Base-by-base conservation (phyloP, 306 rosid species). In the Sicyos baderoa region DNA sequence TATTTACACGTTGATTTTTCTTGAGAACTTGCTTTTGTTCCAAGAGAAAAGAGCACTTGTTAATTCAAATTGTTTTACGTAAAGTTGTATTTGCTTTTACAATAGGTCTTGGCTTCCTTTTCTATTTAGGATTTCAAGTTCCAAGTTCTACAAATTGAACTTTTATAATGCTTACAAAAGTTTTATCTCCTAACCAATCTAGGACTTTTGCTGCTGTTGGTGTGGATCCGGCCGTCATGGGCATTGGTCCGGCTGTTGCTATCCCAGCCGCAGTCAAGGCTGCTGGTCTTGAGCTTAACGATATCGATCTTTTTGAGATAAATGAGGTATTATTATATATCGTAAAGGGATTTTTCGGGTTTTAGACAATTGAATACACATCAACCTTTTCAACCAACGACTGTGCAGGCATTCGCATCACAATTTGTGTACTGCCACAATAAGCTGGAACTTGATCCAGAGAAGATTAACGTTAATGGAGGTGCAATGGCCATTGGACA, bases 141-240 rank as follows among this genome's bases (percentile, higher is more conserved):
- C 70, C 70, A 40, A 40, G 70, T 3, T 5, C 6, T 59, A 15
- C 3, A 12, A 7, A 29, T 14, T 6, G 45, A 25, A 14, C 45
- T 23, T 25, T 27, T 45, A 13, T 17, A 21, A 22, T 45, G 35
- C 35, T 29, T 29, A 29, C 35, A 29, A 29, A 45, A 71, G 51
- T 55, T 58, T 16, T 9, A 18, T 72, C 54, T 76, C 64, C 65
- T 51, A 54, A 9, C 62, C 54, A n/a, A 27, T 79, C 76, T 66
- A 93, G 99, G 91, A 90, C 84, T 75, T 93, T 93, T 11, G 79
- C 78, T 21, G 99, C 97, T 27, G 97, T 93, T 68, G 99, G 99
- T 72, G 99, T 93, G 45, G 99, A 93, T 76, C 99, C 99, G 23
- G 91, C 96, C 55, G 74, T 93, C 86, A 93, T 93, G 99, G 99